These are phyloP conservation scores for Ambrosiella xylebori DNA, from an alignment of 2,329 filamentous ascomycete genomes.

Conservation along the genomic window DNA sequence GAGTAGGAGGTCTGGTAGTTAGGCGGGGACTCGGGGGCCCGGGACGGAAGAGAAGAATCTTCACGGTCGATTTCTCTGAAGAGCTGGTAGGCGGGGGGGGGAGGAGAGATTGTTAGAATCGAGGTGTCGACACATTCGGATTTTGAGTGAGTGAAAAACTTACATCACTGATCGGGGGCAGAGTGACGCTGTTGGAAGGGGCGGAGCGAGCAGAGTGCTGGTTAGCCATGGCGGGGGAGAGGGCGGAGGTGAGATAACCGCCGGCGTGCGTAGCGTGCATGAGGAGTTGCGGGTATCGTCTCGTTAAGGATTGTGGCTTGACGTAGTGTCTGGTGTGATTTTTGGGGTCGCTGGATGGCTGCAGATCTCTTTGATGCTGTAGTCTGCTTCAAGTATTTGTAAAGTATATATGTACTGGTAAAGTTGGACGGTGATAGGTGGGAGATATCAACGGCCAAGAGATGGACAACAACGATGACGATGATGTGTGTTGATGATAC, in stretches of 20 bases:
- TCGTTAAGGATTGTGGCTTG: not conserved
- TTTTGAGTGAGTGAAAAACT: not conserved
- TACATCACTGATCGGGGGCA: not conserved
- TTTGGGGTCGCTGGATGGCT: too few relatives aligned
- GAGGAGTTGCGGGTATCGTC: not conserved
- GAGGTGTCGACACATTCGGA: too few relatives aligned
- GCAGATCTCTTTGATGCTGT: too few relatives aligned
- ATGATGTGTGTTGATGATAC: too few relatives aligned
- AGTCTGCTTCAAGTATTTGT: too few relatives aligned
- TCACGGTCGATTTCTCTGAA: not conserved
- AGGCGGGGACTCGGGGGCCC: not conserved
- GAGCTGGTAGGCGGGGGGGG: not conserved
- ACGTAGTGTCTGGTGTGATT: too few relatives aligned
- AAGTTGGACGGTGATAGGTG: too few relatives aligned
- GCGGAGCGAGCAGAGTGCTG: not conserved
- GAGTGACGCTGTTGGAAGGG: not conserved
- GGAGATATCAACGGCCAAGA: too few relatives aligned
- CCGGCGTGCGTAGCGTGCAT: not conserved
- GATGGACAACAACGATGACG: too few relatives aligned
- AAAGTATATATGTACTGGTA: too few relatives aligned
- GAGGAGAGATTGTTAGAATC: not conserved
- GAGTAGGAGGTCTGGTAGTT: not conserved
- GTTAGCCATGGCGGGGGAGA: not conserved
- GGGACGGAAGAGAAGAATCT: not conserved
- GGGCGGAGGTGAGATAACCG: not conserved